A percentile compares a stretch with the other conserved stretches of the same genome.
Evolutionary conservation across 192 early-diverging fungal genomes (phyloP).

Genomic region (Pecoramyces ruminantium): DNA sequence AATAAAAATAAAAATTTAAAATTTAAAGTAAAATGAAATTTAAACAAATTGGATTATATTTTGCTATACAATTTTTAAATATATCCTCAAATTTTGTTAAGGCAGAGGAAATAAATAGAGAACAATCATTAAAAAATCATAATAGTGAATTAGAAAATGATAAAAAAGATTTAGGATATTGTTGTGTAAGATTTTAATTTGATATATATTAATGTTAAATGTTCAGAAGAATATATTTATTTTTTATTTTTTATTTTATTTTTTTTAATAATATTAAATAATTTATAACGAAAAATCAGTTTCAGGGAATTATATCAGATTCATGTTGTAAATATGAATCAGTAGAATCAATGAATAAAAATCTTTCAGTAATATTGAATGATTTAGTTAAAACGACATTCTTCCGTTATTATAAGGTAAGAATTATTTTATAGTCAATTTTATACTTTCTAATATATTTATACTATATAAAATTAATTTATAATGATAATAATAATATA

Average conservation of each 20-base stretch:
- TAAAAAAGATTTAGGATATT: neutral
- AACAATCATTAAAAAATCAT: neutral
- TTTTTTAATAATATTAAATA: neutral
- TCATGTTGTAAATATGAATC: slow-evolving; percentile 55
- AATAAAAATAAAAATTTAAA: too few relatives aligned
- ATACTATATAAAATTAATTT: too few relatives aligned
- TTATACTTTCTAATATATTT: too few relatives aligned
- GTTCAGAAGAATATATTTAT: too few relatives aligned
- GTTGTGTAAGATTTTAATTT: neutral
- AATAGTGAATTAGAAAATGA: neutral
- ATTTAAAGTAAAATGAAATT: neutral
- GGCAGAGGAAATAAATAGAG: neutral
- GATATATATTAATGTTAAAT: too few relatives aligned
- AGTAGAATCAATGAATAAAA: slow-evolving; percentile 57
- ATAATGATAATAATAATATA: too few relatives aligned
- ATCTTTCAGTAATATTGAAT: slow-evolving; percentile 44
- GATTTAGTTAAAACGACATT: slow-evolving; percentile 67
- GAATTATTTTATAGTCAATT: too few relatives aligned
- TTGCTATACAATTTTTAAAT: neutral
- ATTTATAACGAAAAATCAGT: too few relatives aligned
- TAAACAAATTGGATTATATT: neutral
- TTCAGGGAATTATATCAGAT: slow-evolving; percentile 31
- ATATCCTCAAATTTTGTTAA: neutral
- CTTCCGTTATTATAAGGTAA: slow-evolving; percentile 81
- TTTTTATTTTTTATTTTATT: neutral